phyloP scores from a whole-genome alignment of 2,329 filamentous ascomycete species.

The Colletotrichum sp. region DNA sequence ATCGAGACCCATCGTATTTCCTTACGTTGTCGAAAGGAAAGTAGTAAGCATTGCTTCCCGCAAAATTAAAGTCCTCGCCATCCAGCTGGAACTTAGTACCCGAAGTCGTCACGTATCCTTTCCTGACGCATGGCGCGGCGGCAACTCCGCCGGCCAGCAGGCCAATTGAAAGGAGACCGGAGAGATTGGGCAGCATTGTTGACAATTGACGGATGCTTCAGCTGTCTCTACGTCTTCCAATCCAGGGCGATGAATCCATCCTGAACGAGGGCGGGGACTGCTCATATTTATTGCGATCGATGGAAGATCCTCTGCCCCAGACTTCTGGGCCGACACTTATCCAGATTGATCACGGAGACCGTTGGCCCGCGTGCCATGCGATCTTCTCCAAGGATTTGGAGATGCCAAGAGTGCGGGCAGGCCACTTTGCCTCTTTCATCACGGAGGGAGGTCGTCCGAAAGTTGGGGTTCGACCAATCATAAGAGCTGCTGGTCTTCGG shows the following conservation, averaged over 20 bases:
- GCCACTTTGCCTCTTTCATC: not conserved
- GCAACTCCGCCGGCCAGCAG: conserved; percentile 16
- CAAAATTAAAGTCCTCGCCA: conserved; percentile 61
- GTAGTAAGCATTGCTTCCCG: conserved; percentile 63
- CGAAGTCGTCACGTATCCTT: conserved; percentile 54
- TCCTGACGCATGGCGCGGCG: conserved; percentile 22
- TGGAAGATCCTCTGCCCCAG: not conserved
- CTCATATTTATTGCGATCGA: conserved; percentile 3
- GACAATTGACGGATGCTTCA: not conserved
- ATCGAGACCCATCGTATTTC: not conserved
- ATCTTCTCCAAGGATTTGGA: not conserved
- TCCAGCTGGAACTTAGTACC: conserved; percentile 58
- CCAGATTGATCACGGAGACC: conserved; percentile 11
- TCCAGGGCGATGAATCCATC: not conserved
- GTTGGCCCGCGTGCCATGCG: conserved; percentile 12
- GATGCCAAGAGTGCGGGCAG: not conserved
- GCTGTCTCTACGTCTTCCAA: not conserved
- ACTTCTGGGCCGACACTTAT: not conserved
- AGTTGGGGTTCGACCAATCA: conserved; percentile 8
- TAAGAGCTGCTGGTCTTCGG: not conserved
- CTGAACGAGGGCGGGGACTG: not conserved
- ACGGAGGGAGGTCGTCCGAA: conserved; percentile 1
- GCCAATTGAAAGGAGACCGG: conserved; percentile 17
- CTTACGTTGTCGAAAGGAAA: conserved; percentile 58
- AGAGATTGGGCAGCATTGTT: conserved; percentile 4